Percentiles rank a stretch among this genome's conserved stretches.
phyloP scores from a whole-genome alignment of 2,329 filamentous ascomycete species.

The Fusarium continuum region DNA sequence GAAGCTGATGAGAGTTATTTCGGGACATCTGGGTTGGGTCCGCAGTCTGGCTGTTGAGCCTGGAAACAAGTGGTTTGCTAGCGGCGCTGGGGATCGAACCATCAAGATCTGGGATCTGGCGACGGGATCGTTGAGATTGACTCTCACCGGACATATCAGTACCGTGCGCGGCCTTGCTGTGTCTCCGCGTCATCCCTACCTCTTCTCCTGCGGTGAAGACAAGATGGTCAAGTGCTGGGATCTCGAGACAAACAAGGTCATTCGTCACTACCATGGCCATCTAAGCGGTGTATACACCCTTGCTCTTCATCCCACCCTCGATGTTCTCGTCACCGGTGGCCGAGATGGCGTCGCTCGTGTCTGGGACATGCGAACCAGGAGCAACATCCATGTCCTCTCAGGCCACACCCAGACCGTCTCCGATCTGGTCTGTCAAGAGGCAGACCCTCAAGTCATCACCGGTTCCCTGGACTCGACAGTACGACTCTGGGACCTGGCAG shows the following conservation, averaged over 20 bases:
- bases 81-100: conserved; percentile 91
- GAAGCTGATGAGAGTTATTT: conserved; percentile 98
- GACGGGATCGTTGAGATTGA: conserved; percentile 83
- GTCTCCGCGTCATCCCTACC: conserved; percentile 91
- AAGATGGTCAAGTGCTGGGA: conserved; percentile 99
- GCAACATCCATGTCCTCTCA: conserved; percentile 91
- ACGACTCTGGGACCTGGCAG: conserved; percentile 92
- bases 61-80: conserved; percentile 97
- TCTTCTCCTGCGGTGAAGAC: conserved; percentile 98
- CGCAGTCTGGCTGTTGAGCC: conserved; percentile 89
- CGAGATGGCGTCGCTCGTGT: conserved; percentile 93
- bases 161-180: conserved; percentile 92
- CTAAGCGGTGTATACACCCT: conserved; percentile 95
- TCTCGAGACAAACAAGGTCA: conserved; percentile 99
- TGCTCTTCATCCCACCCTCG: conserved; percentile 90
- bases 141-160: conserved; percentile 92
- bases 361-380: conserved; percentile 98
- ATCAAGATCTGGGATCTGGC: conserved; percentile 99
- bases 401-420: conserved; percentile 93
- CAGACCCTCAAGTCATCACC: conserved; percentile 94
- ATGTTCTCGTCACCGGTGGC: conserved; percentile 93
- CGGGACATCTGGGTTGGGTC: conserved; percentile 96
- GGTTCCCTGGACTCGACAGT: conserved; percentile 93
- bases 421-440: conserved; percentile 91
- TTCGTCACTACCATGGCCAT: conserved; percentile 96